Evolutionary conservation across 2,329 filamentous ascomycete genomes (phyloP).

Genomic region (Beauveria medogensis): DNA sequence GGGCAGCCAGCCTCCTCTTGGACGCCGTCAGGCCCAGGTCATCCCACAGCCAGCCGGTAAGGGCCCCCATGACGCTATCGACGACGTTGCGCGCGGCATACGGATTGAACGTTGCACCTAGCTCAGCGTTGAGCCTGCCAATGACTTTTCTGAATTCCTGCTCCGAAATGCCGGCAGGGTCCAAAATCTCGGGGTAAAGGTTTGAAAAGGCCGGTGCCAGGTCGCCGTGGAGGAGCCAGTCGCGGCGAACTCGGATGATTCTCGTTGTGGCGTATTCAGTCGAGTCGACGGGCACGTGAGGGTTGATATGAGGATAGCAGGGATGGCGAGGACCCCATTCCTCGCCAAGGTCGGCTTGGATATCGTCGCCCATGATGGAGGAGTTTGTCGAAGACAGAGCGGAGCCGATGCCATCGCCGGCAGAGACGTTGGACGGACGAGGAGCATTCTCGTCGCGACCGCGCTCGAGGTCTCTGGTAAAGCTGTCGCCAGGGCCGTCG

Average conservation of each 20-base stretch:
- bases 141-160: slow-evolving; percentile 79
- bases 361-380: slow-evolving; percentile 55
- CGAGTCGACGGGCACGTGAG: slow-evolving; percentile 75
- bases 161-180: slow-evolving; percentile 73
- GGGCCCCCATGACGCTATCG: slow-evolving; percentile 68
- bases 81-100: slow-evolving; percentile 68
- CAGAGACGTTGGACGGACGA: slow-evolving; percentile 40
- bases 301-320: slow-evolving; percentile 88
- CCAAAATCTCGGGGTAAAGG: slow-evolving; percentile 90
- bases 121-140: slow-evolving; percentile 69
- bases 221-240: slow-evolving; percentile 87
- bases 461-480: slow-evolving; percentile 46
- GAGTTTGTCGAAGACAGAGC: slow-evolving; percentile 49
- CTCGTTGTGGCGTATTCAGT: slow-evolving; percentile 69
- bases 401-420: slow-evolving; percentile 45
- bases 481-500: slow-evolving; percentile 25
- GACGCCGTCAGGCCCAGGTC: slow-evolving; percentile 71
- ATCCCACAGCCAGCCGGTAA: slow-evolving; percentile 94
- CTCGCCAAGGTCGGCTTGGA: slow-evolving; percentile 60
- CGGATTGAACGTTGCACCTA: slow-evolving; percentile 73
- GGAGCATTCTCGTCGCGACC: slow-evolving; percentile 38
- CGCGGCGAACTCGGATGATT: slow-evolving; percentile 82
- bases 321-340: slow-evolving; percentile 92
- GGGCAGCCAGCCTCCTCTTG: slow-evolving; percentile 59
- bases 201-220: slow-evolving; percentile 90